phyloP scores from a whole-genome alignment of 1,139 yeast species.

The Sugiyamaella paludigena region DNA sequence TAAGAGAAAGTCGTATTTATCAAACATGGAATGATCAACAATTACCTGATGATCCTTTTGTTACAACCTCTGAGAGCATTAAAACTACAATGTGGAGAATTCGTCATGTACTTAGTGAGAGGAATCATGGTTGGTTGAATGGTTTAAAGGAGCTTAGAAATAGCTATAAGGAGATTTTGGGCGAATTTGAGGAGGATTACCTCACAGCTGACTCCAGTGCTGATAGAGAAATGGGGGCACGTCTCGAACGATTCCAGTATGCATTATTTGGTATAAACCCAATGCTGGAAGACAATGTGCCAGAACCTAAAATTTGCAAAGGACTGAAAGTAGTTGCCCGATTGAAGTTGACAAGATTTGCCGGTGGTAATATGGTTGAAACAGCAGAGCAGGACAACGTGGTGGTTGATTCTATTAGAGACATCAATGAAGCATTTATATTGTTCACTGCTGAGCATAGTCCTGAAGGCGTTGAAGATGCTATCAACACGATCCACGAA shows the following conservation, averaged over 20 bases:
- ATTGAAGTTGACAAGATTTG: slow-evolving; percentile 56
- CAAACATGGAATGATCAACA: slow-evolving; percentile 42
- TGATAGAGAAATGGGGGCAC: slow-evolving; percentile 60
- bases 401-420: slow-evolving; percentile 32
- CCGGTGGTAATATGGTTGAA: slow-evolving; percentile 17
- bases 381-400: slow-evolving; percentile 23
- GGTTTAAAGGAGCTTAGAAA: slow-evolving; percentile 50
- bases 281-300: slow-evolving; percentile 45
- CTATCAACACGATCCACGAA: slow-evolving; percentile 51
- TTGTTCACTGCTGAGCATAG: slow-evolving; percentile 48
- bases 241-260: slow-evolving; percentile 71
- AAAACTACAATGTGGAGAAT: slow-evolving; percentile 69
- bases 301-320: slow-evolving; percentile 61
- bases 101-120: slow-evolving; percentile 82
- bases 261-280: slow-evolving; percentile 79
- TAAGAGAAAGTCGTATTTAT: slow-evolving; percentile 64
- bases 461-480: slow-evolving; percentile 49
- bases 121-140: slow-evolving; percentile 69
- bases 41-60: slow-evolving; percentile 42
- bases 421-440: slow-evolving; percentile 52
- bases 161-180: slow-evolving; percentile 49
- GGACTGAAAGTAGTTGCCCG: slow-evolving; percentile 69
- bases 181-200: slow-evolving; percentile 58
- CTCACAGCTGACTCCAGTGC: slow-evolving; percentile 56
- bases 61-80: slow-evolving; percentile 44